Base-by-base conservation (phyloP, 2,329 filamentous ascomycete species). In the Simplicillium aogashimaense region DNA sequence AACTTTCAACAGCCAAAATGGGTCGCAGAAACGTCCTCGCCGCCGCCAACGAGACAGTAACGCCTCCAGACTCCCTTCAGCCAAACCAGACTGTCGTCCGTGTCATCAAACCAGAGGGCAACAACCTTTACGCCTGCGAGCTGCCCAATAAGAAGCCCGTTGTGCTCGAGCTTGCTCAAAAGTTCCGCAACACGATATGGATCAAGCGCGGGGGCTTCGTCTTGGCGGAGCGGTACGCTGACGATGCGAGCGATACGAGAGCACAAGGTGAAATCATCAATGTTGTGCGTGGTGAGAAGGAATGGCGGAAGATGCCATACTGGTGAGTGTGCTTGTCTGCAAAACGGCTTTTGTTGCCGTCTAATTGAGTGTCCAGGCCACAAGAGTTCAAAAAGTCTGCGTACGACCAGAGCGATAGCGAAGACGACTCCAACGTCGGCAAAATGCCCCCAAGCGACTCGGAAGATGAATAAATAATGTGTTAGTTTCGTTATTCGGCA, bases 171-270 rank as follows among this genome's bases (percentile, higher is more conserved):
- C 76, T 98, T 15, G 83, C 86, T 9, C 69, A 86, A 18, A 79
- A 81, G 32, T 95, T 97, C 58, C 84, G 90, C 45, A 92, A 86
- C 48, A 92, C 86, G 2, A 86, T 97, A 47, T 97, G 87, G 86
- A 84, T 97, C 59, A 89, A 85, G 61, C 80, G 87, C 14, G 85
- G 88, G 25, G 86, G 87, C 1, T 97, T 82, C 59, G 88, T 95
- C 25, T 65, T 97, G 10, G 73, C 95, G 12, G 85, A 97, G 49
- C 53, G 68, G 13, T 82, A 76, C 17, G 70, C 72, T 25, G 69
- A 74, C 2, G 68, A 81, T 30, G 77, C 79, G 20, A 77, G 80
- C 38, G 81, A 83, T 35, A 87, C 87, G 52, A 88, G 87, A 59
- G 75, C 94, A 11, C 73, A 76, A 39, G 92, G 90, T 12, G 86